A percentile compares a stretch with the other conserved stretches of the same genome.
Evolutionary conservation across 345 rosid genomes (phyloP).

Genomic region (Durio zibethinus): DNA sequence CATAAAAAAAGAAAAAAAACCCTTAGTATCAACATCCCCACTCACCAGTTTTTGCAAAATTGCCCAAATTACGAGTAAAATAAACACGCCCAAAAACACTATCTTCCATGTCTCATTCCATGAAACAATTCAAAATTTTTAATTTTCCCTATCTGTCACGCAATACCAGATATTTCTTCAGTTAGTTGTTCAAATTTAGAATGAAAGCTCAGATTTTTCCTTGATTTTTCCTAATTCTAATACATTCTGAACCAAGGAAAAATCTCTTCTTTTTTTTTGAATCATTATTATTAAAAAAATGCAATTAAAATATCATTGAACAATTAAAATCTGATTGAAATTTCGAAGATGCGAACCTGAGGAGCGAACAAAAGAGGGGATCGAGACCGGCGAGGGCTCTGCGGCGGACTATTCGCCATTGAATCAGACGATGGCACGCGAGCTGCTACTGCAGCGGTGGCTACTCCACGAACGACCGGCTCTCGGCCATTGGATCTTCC

Average conservation of each 20-base stretch:
- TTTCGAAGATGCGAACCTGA: slow-evolving; percentile 41
- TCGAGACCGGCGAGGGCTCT: slow-evolving; percentile 49
- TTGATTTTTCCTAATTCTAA: no score
- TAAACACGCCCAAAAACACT: neutral
- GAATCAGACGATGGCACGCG: slow-evolving; percentile 46
- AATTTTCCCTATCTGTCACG: neutral
- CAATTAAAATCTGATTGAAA: neutral
- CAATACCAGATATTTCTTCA: neutral
- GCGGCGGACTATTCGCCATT: slow-evolving; percentile 48
- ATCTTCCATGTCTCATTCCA: neutral
- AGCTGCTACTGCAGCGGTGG: slow-evolving; percentile 12
- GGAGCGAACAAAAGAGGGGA: slow-evolving; percentile 70
- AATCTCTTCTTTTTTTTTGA: no score
- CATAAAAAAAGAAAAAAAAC: neutral
- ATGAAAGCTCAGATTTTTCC: neutral
- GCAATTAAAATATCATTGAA: neutral
- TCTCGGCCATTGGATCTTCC: slow-evolving; percentile 46
- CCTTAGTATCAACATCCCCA: neutral
- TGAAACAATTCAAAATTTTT: neutral
- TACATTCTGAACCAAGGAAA: neutral
- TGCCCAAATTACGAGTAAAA: neutral
- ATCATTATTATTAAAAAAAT: neutral
- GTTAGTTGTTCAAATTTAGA: neutral
- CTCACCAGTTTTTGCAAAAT: neutral
- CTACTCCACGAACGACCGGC: slow-evolving; percentile 5